A percentile compares a stretch with the other conserved stretches of the same genome.
Evolutionary conservation across 805 yeast genomes (phyloP).

Genomic region (Candida jianshihensis): DNA sequence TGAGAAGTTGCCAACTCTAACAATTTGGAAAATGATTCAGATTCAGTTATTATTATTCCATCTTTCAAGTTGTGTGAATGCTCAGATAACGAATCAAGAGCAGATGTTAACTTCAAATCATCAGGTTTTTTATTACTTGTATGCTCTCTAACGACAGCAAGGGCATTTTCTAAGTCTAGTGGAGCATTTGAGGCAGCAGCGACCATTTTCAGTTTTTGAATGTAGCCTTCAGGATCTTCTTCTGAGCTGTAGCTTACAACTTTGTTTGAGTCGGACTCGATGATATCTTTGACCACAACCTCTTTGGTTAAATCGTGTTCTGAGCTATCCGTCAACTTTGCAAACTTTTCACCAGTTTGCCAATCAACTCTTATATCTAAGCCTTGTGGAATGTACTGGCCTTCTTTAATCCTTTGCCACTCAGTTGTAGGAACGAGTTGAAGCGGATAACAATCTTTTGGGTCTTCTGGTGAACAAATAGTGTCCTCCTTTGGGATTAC

Average conservation of each 20-base stretch:
- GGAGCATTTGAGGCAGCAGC: constrained; percentile 11
- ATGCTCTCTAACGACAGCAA: constrained; percentile 10
- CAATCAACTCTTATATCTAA: constrained; percentile 60
- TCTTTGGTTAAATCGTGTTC: constrained; percentile 1
- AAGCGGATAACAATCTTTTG: constrained; percentile 53
- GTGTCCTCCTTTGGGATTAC: constrained; percentile 4
- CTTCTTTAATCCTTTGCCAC: constrained; percentile 65
- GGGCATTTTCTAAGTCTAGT: constrained; percentile 14
- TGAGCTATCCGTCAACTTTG: constrained; percentile 39
- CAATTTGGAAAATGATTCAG: constrained; percentile 26
- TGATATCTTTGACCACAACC: constrained; percentile 6
- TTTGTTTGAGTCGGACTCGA: constrained; percentile 11
- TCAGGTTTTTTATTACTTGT: constrained; percentile 9
- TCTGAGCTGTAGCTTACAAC: constrained; percentile 9
- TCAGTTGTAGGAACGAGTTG: constrained; percentile 55
- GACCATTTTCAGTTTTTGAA: constrained; percentile 18
- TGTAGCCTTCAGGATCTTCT: constrained; percentile 16
- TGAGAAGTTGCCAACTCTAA: constrained; percentile 18
- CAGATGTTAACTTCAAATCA: constrained; percentile 10
- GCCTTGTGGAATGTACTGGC: constrained; percentile 79
- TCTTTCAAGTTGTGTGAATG: constrained; percentile 60
- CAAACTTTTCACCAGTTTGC: constrained; percentile 65
- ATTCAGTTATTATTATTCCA: constrained; percentile 42
- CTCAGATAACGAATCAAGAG: constrained; percentile 41
- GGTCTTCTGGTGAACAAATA: constrained; percentile 37